These are phyloP conservation scores for Immersiporthe knoxdaviesiana DNA, from an alignment of 2,329 filamentous ascomycete species.

Conservation along the genomic window DNA sequence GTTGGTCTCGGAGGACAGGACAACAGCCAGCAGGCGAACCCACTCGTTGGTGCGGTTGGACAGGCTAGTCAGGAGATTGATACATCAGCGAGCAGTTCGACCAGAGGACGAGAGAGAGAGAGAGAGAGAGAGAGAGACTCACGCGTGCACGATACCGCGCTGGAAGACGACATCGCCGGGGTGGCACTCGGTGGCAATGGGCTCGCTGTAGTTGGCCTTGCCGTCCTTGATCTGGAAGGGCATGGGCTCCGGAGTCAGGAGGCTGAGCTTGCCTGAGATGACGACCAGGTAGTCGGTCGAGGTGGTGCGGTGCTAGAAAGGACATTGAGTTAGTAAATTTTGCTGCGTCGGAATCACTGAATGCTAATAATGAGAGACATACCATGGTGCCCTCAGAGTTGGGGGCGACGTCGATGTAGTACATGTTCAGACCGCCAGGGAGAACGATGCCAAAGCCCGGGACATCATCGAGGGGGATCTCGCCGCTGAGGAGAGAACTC, in stretches of 20 bases:
- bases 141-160: conserved; percentile 5
- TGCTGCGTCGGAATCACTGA: no score
- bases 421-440: conserved; percentile 5
- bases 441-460: conserved; percentile 3
- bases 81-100: background rate
- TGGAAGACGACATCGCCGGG: background rate
- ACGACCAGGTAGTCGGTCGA: conserved; percentile 9
- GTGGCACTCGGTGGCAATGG: conserved; percentile 1
- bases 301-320: background rate
- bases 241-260: conserved; percentile 4
- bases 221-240: conserved; percentile 5
- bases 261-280: conserved; percentile 7
- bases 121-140: background rate
- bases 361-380: no score
- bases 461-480: background rate
- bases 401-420: conserved; percentile 5
- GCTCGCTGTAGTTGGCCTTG: conserved; percentile 1
- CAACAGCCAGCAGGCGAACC: conserved; percentile 3
- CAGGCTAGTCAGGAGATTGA: background rate
- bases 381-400: conserved; percentile 8
- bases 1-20: conserved; percentile 1
- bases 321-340: background rate
- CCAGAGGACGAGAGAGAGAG: background rate
- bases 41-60: conserved; percentile 6
- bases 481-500: background rate